Base-by-base conservation (phyloP, 768 basidiomycete genomes). In the Daedalea quercina region DNA sequence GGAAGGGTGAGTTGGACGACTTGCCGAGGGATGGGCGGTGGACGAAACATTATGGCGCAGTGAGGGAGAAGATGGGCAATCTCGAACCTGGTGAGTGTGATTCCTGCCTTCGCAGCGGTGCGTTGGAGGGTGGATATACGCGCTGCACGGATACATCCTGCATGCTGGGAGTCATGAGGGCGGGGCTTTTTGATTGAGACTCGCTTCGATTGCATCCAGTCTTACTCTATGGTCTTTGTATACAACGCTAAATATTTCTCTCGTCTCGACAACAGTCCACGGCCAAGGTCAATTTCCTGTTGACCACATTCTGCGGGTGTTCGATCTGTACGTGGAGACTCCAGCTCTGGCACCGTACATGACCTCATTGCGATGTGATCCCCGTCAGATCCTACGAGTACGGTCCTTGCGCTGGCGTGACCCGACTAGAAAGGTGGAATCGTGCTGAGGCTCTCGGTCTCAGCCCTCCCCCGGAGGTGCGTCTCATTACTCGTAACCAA, bases 391-490 rank as follows among this genome's bases (percentile, higher is more conserved):
- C 83, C 1, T 86, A 85, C 52, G 81, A 89, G 57, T 94, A 83
- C 62, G 91, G 90, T 0, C 90, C 90, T 2, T 90, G 85, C 57
- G 70, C 85, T 20, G 87, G 90, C 0, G 76, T 90, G 50, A 79
- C 82, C n/a, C 81, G 94, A 25, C 69, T 95, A 13, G 82, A 94
- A 56, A 76, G 94, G 35, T 97, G 93, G 91, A 80, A 94, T 63
- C 76, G 94, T 46, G 94, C 94, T 0, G 66, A 83, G 24, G 75
- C 76, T 9, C 73, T 94, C 43, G 91, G 91, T 1, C 71, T 96
- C 19, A 75, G 84, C 44, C 94, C 94, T 13, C 93, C 92, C 2
- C 56, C 63, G 15, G 89, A 92, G 75, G 92, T 87, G 59, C 53
- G 80, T 65, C 33, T 53, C 9, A 24, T 46, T 24, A 22, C 26